These are phyloP conservation scores for Lentinula lateritia DNA, from an alignment of 768 basidiomycete genomes.

Conservation along the genomic window DNA sequence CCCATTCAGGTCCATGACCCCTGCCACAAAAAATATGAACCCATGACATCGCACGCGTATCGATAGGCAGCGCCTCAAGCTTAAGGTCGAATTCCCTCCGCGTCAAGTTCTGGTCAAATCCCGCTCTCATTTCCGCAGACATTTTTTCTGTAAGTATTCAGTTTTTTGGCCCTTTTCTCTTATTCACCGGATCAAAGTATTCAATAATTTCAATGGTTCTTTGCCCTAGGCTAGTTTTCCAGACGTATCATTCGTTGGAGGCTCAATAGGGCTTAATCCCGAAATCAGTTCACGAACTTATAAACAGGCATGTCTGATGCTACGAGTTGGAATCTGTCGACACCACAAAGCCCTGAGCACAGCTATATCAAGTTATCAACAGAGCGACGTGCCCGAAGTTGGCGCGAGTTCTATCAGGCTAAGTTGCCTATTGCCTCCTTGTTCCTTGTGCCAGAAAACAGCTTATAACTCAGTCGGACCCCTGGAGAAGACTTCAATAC, in stretches of 20 bases:
- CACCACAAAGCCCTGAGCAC: background rate
- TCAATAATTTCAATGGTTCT: background rate
- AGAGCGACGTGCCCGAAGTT: background rate
- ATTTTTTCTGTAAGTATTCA: no score
- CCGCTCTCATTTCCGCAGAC: no score
- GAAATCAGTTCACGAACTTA: background rate
- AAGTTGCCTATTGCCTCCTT: background rate
- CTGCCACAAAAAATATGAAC: no score
- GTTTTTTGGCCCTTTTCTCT: no score
- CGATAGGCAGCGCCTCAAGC: no score
- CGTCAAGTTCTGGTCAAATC: no score
- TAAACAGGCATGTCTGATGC: background rate
- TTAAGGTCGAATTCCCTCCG: no score
- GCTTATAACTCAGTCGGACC: background rate
- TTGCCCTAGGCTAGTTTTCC: background rate
- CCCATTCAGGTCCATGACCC: no score
- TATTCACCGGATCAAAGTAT: no score
- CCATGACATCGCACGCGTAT: no score
- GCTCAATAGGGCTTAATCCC: background rate
- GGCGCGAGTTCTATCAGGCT: background rate
- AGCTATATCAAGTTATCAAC: background rate
- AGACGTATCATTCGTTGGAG: background rate
- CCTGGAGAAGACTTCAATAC: background rate
- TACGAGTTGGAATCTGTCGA: no score
- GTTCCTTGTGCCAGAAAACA: background rate